Conservation (phyloP, 306 rosid genomes). For the Glycine soja region DNA sequence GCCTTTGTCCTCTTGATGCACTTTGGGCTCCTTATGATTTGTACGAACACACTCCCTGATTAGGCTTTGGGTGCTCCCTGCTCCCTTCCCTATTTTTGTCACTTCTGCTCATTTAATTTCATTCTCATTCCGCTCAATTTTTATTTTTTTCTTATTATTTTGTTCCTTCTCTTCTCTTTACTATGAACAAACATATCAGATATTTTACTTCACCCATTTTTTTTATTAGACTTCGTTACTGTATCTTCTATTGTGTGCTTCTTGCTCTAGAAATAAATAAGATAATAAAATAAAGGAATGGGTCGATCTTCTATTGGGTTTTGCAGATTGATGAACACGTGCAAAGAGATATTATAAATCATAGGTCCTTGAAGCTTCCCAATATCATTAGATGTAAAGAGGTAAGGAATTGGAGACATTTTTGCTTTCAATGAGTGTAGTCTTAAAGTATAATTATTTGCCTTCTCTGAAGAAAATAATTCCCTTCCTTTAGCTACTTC, state of each 20-base stretch:
- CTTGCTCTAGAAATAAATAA: constrained; percentile 56
- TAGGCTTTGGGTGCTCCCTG: neutral
- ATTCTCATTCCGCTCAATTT: constrained; percentile 35
- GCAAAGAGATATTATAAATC: constrained; percentile 96
- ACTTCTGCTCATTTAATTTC: constrained; percentile 42
- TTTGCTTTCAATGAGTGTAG: neutral
- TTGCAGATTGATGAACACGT: constrained; percentile 94
- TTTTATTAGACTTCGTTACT: constrained; percentile 10
- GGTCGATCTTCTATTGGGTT: constrained; percentile 4
- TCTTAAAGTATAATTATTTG: neutral
- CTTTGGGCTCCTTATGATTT: constrained; percentile 74
- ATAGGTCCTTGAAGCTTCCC: constrained; percentile 94
- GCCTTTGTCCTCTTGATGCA: constrained; percentile 66
- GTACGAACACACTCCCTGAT: constrained; percentile 63
- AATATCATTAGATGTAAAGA: constrained; percentile 93
- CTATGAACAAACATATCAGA: constrained; percentile 32
- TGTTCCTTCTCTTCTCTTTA: constrained; percentile 35
- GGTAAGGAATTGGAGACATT: constrained; percentile 56
- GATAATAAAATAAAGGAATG: neutral
- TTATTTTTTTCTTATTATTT: constrained; percentile 8
- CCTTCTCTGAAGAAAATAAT: neutral
- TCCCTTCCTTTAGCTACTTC: neutral
- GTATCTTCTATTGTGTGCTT: constrained; percentile 40
- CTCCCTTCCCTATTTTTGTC: constrained; percentile 47
- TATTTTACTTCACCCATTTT: constrained; percentile 37